These are phyloP conservation scores for Cryptosporidium viatorum DNA, from an alignment of 169 alveolate genomes.

Conservation along the genomic window DNA sequence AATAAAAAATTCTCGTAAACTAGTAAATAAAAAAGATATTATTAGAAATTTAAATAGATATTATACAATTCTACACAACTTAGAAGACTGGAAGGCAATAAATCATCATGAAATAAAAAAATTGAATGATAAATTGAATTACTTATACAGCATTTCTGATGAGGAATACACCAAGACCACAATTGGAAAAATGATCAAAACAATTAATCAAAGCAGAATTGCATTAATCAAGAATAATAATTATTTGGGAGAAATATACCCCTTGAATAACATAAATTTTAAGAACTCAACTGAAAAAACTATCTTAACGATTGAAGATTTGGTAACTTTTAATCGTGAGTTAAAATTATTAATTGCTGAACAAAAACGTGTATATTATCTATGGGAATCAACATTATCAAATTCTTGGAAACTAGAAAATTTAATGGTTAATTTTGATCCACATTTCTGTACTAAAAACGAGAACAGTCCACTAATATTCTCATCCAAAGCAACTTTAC, in stretches of 20 bases:
- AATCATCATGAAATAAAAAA: slow-evolving; percentile 14
- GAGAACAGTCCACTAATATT: not conserved
- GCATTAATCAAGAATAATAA: not conserved
- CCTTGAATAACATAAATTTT: not conserved
- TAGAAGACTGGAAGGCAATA: slow-evolving; percentile 44
- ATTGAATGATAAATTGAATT: not conserved
- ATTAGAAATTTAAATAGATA: not conserved
- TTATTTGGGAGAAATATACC: not conserved
- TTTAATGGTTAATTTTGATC: not conserved
- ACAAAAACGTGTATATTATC: slow-evolving; percentile 20
- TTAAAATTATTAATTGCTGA: slow-evolving; percentile 20
- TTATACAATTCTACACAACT: slow-evolving; percentile 2
- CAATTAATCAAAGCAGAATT: not conserved
- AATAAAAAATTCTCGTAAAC: slow-evolving; percentile 8
- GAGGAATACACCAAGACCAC: not conserved
- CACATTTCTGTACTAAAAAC: not conserved
- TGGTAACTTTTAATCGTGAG: slow-evolving; percentile 18
- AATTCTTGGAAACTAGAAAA: slow-evolving; percentile 33
- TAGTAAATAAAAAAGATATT: not conserved
- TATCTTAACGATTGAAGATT: not conserved
- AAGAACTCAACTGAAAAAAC: not conserved
- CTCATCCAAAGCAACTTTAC: not conserved
- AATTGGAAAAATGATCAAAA: slow-evolving; percentile 9
- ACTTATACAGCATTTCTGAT: slow-evolving; percentile 8
- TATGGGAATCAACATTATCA: slow-evolving; percentile 15